Base-by-base conservation (phyloP, 2,329 filamentous ascomycete genomes). In the Pseudogymnoascus sp. region DNA sequence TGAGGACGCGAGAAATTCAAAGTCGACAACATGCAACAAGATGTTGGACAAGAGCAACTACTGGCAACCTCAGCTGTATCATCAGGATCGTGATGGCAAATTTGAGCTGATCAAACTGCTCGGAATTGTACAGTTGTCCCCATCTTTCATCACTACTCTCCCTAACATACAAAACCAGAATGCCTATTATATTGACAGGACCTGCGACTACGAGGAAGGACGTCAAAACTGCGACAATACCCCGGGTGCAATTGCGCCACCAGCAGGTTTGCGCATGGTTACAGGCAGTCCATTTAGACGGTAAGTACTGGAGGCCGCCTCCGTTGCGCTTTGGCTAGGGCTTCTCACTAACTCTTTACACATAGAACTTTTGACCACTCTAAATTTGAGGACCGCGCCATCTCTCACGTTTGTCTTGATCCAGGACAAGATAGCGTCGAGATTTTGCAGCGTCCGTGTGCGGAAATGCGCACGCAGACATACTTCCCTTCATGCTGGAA, bases 401-500 rank as follows among this genome's bases (percentile, higher is more conserved):
- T 35, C 33, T 35, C 33, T 35, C 33, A 35, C 33, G 33, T 35
- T 35, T 35, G 33, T 35, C 33, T 35, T 35, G 33, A 35, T 35
- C 33, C 33, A 35, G 33, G 33, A 35, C 33, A 35, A 35, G 33
- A 35, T 35, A 35, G 33, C 13, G 33, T 35, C 33, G 10, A 35
- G 33, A 35, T 35, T 35, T 35, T 35, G 33, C 33, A 35, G 33
- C 15, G 10, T 35, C 33, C 33, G 33, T 35, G 33, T 35, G 33
- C 33, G 33, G 33, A 35, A 35, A 67, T 76, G 53, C 71, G 74
- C 53, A 71, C 72, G 21, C 73, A 76, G 61, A 70, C 75, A 19
- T 76, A 75, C 65, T 95, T 95, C 77, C 89, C 90, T 0, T 91
- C 88, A 1, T 95, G 90, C 82, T 93, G 90, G 87, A 89, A 92